Evolutionary conservation across 2,329 filamentous ascomycete genomes (phyloP).

Genomic region (Talaromyces sp.): DNA sequence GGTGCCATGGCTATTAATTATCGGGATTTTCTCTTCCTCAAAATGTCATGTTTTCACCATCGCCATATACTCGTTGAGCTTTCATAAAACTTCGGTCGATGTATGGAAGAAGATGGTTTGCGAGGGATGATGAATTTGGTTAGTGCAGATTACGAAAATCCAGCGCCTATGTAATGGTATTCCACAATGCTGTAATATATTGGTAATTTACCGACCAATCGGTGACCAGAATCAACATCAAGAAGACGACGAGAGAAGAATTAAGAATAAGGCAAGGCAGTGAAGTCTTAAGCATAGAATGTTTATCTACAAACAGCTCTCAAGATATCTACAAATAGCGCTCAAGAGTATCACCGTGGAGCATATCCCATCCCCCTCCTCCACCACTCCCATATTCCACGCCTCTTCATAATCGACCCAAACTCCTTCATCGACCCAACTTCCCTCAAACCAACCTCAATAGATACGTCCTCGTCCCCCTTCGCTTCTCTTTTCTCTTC

Average conservation of each 20-base stretch:
- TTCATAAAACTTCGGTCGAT: not conserved
- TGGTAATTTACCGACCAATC: not conserved
- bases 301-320: not conserved
- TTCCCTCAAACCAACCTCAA: constrained; percentile 48
- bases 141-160: constrained; percentile 2
- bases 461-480: not conserved
- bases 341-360: not conserved
- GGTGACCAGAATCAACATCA: not conserved
- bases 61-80: not conserved
- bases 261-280: not conserved
- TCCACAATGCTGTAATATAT: not conserved
- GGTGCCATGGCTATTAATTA: constrained; percentile 19
- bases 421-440: constrained; percentile 63
- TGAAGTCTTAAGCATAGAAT: not conserved
- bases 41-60: too few species aligned
- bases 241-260: not conserved
- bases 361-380: constrained; percentile 60
- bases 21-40: too few species aligned
- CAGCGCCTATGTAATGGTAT: not conserved
- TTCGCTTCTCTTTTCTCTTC: constrained; percentile 18
- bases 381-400: constrained; percentile 64
- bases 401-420: constrained; percentile 56
- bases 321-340: not conserved
- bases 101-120: constrained; percentile 7
- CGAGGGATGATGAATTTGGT: constrained; percentile 9